Conservation (phyloP, 1,284 basidiomycete species). For the Megacollybia platyphylla region DNA sequence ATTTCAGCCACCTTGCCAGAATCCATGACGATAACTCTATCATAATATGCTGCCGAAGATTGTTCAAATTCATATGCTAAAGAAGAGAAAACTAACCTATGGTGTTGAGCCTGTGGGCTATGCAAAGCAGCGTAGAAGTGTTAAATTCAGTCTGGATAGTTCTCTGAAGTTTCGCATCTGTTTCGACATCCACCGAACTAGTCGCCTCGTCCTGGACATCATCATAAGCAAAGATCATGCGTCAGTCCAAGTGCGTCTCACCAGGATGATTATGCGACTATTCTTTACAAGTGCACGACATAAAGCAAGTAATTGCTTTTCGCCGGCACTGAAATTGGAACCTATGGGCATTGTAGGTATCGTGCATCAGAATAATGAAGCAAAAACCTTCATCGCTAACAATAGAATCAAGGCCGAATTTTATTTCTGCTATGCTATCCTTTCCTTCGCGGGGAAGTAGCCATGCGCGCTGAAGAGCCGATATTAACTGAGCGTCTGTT, state of each 20-base stretch:
- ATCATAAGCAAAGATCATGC: conserved; percentile 2
- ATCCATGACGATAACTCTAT: conserved; percentile 68
- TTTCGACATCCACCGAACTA: conserved; percentile 74
- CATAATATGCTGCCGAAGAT: conserved; percentile 43
- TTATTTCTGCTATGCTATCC: conserved; percentile 38
- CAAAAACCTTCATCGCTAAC: conserved; percentile 50
- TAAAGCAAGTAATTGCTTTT: conserved; percentile 67
- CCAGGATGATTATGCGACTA: conserved; percentile 61
- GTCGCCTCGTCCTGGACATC: conserved; percentile 56
- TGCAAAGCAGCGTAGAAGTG: conserved; percentile 28
- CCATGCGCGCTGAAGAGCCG: conserved; percentile 44
- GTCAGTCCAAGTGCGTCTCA: conserved; percentile 15
- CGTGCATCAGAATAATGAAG: conserved; percentile 5
- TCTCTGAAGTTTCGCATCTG: conserved; percentile 63
- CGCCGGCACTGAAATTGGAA: conserved; percentile 66
- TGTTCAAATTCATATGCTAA: neutral
- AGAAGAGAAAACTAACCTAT: conserved; percentile 32
- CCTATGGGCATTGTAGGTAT: conserved; percentile 20
- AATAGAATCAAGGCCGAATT: conserved; percentile 54
- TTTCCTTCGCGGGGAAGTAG: conserved; percentile 36
- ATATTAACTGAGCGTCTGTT: conserved; percentile 35
- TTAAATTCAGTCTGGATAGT: conserved; percentile 67
- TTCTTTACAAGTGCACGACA: conserved; percentile 63
- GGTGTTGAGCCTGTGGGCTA: conserved; percentile 69
- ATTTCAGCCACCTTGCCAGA: conserved; percentile 59